Conservation (phyloP, 192 early-diverging fungal species). For the Kappamyces sp. region DNA sequence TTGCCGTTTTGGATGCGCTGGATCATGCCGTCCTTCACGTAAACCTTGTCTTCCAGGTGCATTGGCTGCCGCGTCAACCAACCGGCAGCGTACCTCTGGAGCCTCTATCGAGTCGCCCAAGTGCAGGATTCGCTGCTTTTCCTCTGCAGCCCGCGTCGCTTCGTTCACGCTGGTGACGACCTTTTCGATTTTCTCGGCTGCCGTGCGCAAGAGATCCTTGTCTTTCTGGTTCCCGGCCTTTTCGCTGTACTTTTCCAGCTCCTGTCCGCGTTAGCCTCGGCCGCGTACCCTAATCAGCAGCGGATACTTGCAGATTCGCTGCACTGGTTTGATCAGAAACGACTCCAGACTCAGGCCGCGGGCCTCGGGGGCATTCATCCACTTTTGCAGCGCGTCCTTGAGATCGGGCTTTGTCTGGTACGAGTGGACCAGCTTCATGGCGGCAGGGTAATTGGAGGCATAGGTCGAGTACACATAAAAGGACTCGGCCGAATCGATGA, state of each 20-base stretch:
- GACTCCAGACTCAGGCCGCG: conserved; percentile 53
- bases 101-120: conserved; percentile 42
- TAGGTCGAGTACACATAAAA: conserved; percentile 44
- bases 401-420: conserved; percentile 27
- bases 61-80: conserved; percentile 25
- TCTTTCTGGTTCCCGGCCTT: conserved; percentile 40
- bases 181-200: conserved; percentile 47
- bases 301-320: conserved; percentile 56
- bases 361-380: conserved; percentile 37
- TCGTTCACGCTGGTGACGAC: conserved; percentile 51
- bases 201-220: conserved; percentile 32
- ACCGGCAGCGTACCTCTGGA: conserved; percentile 18
- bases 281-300: conserved; percentile 23
- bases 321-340: conserved; percentile 57
- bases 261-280: conserved; percentile 5
- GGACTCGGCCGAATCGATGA: conserved; percentile 19
- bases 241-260: conserved; percentile 44
- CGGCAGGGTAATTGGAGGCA: conserved; percentile 47
- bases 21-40: conserved; percentile 39
- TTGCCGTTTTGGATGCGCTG: conserved; percentile 28
- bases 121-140: conserved; percentile 34
- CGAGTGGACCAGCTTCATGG: conserved; percentile 44
- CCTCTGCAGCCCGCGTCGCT: conserved; percentile 43
- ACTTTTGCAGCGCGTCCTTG: conserved; percentile 33
- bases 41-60: conserved; percentile 38